These are phyloP conservation scores for Wickerhamiella azyma DNA, from an alignment of 805 yeast genomes.

Conservation along the genomic window DNA sequence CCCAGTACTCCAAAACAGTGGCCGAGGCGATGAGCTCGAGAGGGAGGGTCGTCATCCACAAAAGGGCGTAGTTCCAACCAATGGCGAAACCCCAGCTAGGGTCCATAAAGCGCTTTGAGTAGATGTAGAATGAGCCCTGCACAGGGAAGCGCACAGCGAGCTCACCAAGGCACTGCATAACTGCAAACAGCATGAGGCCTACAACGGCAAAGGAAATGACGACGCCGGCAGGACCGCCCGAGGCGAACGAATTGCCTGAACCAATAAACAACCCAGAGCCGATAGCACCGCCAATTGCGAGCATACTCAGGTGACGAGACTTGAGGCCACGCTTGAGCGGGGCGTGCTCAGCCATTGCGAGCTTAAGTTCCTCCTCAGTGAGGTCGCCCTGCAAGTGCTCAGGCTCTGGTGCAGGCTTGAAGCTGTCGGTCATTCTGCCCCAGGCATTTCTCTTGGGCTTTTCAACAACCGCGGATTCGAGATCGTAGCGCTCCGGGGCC, in stretches of 20 bases:
- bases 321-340: constrained; percentile 33
- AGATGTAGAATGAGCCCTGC: constrained; percentile 42
- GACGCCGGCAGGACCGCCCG: constrained; percentile 39
- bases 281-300: constrained; percentile 64
- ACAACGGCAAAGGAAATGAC: constrained; percentile 33
- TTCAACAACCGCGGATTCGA: constrained; percentile 11
- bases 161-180: constrained; percentile 48
- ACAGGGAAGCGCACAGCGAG: constrained; percentile 48
- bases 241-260: constrained; percentile 32
- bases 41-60: constrained; percentile 44
- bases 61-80: constrained; percentile 50
- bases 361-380: constrained; percentile 26
- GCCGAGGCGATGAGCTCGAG: constrained; percentile 46
- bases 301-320: constrained; percentile 33
- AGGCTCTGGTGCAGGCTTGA: constrained; percentile 22
- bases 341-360: constrained; percentile 35
- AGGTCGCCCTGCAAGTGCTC: constrained; percentile 16
- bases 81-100: constrained; percentile 50
- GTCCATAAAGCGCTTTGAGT: constrained; percentile 42
- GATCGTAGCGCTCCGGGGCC: not conserved
- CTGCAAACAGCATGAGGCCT: constrained; percentile 43
- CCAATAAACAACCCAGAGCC: constrained; percentile 52
- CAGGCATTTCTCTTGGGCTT: not conserved
- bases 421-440: constrained; percentile 2
- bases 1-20: constrained; percentile 38